A percentile compares a stretch with the other conserved stretches of the same genome.
These are phyloP conservation scores for Setaria viridis DNA, from an alignment of 202 grass and related monocot species.

Conservation along the genomic window DNA sequence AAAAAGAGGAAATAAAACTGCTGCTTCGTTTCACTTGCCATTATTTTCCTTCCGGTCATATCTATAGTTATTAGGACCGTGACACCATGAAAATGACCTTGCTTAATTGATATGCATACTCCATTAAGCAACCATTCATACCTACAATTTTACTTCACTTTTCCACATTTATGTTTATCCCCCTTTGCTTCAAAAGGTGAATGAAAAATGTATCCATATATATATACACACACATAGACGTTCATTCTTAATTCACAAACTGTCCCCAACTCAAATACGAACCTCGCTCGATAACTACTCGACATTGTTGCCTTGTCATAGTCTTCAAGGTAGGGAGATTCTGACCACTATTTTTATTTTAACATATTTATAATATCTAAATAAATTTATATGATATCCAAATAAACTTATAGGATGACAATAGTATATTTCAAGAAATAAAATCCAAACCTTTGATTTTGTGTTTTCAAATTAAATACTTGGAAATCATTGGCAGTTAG, in stretches of 20 bases:
- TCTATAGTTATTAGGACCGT: neutral
- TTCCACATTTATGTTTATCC: neutral
- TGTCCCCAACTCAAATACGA: neutral
- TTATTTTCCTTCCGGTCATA: constrained; percentile 2
- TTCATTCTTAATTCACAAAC: neutral
- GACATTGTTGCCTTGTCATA: neutral
- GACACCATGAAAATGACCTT: constrained; percentile 7
- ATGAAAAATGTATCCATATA: neutral
- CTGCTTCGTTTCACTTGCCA: neutral
- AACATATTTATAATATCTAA: no score
- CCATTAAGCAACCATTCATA: neutral
- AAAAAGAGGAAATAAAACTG: neutral
- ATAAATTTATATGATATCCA: no score
- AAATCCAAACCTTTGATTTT: no score
- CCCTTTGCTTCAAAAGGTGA: neutral
- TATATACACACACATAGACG: neutral
- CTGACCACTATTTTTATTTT: no score
- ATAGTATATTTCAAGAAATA: no score
- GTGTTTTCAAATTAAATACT: no score
- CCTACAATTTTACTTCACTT: neutral
- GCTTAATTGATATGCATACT: neutral
- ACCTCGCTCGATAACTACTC: neutral
- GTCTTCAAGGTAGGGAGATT: neutral
- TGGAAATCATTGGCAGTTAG: no score
- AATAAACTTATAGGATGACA: no score